Conservation (phyloP, 768 basidiomycete genomes). For the Tylopilus rubrobrunneus region DNA sequence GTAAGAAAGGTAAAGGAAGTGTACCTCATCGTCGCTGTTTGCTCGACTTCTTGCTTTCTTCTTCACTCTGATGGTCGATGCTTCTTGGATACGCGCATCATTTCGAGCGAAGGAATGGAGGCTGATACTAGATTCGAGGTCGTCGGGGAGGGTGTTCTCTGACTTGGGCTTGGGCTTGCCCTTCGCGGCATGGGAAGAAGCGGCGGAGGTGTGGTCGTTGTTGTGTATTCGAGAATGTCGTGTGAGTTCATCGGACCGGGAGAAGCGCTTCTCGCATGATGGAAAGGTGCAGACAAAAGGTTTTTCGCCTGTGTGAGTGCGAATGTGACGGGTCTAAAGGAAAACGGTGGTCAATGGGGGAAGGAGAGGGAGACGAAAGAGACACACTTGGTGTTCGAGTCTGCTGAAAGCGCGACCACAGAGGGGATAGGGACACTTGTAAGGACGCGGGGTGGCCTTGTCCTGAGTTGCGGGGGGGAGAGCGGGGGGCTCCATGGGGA, state of each 20-base stretch:
- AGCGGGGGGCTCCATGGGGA: conserved; percentile 23
- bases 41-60: conserved; percentile 78
- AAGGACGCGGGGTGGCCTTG: conserved; percentile 62
- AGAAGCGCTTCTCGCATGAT: conserved; percentile 97
- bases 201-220: conserved; percentile 42
- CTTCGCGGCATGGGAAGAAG: conserved; percentile 23
- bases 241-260: conserved; percentile 96
- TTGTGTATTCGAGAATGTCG: conserved; percentile 93
- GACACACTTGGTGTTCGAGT: conserved; percentile 87
- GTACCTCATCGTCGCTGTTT: conserved; percentile 81
- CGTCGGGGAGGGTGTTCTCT: conserved; percentile 24
- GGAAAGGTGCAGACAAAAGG: conserved; percentile 91
- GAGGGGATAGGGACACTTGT: conserved; percentile 91
- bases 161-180: conserved; percentile 29
- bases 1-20: conserved; percentile 22
- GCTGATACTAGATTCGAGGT: conserved; percentile 21
- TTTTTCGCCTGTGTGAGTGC: conserved; percentile 98
- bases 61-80: conserved; percentile 43
- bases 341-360: conserved; percentile 16
- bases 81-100: conserved; percentile 22
- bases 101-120: conserved; percentile 24
- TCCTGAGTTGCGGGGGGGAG: conserved; percentile 25
- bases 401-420: conserved; percentile 96
- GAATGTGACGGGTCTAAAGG: conserved; percentile 88
- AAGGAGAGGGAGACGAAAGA: conserved; percentile 8